Base-by-base conservation (phyloP, 495 filamentous ascomycete species). In the Aspergillus steynii region DNA sequence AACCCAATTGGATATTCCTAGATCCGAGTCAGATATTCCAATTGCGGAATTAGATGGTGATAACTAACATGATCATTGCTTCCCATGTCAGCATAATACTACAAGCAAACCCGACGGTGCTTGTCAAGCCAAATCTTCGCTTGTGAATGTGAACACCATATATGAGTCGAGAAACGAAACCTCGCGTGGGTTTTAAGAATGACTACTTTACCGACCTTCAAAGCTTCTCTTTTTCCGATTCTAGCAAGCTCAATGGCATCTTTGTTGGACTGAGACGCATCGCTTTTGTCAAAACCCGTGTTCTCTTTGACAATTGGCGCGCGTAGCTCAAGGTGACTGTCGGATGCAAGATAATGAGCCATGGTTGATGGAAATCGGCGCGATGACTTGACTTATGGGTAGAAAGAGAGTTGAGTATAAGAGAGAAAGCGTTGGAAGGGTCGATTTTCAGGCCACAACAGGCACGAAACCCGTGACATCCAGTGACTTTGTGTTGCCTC, bases 31-130 rank as follows among this genome's bases (percentile, higher is more conserved):
- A 42, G 37, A 42, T 14, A 12, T 3, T 12, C 9, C 4, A 8
- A 15, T 42, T 14, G 37, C 12, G 5, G n/a, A n/a, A 66, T 70
- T 76, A 1, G 10, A 20, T 15, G 55, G 1, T 12, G 14, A 15
- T 42, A 42, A 57, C 45, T 14, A 49, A 57, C 55, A 57, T 48
- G 26, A 57, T 46, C 25, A 57, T 31, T 4, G 55, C 55, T 47
- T 57, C 55, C 55, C 55, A 57, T 57, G 55, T 57, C 25, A 57
- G n/a, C 55, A 57, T 57, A 27, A 57, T 26, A 31, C 55, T 57
- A 49, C 55, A 48, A 14, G 55, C 55, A 27, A 57, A 57, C 32
- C 55, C 55, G 10, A 57, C 26, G 9, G 55, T 57, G 45, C 55
- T 57, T 14, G 55, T 31, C 27, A 57, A 47, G 15, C 55, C 37